Conservation (phyloP, 2,329 filamentous ascomycete genomes). For the Colletotrichum chlorophyti region DNA sequence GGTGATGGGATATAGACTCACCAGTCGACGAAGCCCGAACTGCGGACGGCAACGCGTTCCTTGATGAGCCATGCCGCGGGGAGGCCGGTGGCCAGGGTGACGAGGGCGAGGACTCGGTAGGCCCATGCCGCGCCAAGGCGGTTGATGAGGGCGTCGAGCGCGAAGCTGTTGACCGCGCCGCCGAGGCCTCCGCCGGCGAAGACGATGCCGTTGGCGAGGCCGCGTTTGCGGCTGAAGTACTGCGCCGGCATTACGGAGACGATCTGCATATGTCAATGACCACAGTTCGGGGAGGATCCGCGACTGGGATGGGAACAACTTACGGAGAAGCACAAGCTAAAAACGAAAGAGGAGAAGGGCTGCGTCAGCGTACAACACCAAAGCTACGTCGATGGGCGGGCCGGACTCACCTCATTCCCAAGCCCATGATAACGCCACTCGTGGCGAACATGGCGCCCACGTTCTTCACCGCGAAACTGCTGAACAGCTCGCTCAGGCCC, state of each 20-base stretch:
- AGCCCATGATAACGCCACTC: constrained; percentile 39
- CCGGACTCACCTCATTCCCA: constrained; percentile 35
- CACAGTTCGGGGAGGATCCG: no score
- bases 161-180: constrained; percentile 58
- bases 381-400: not conserved
- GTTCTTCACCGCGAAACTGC: constrained; percentile 43
- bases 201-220: constrained; percentile 62
- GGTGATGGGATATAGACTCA: constrained; percentile 33
- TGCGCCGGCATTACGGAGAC: constrained; percentile 57
- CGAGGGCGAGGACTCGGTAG: constrained; percentile 59
- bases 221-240: constrained; percentile 60
- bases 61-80: constrained; percentile 62
- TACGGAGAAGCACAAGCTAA: constrained; percentile 21
- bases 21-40: constrained; percentile 56
- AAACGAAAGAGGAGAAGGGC: no score
- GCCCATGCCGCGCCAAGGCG: constrained; percentile 56
- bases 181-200: constrained; percentile 62
- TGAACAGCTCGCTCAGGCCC: constrained; percentile 54
- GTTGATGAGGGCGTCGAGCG: constrained; percentile 54
- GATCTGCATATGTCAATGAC: constrained; percentile 36
- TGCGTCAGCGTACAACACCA: not conserved
- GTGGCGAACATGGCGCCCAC: constrained; percentile 44
- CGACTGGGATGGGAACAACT: not conserved
- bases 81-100: constrained; percentile 58
- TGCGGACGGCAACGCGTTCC: constrained; percentile 49